These are phyloP conservation scores for Suillus tomentosus DNA, from an alignment of 768 basidiomycete species.

Conservation along the genomic window DNA sequence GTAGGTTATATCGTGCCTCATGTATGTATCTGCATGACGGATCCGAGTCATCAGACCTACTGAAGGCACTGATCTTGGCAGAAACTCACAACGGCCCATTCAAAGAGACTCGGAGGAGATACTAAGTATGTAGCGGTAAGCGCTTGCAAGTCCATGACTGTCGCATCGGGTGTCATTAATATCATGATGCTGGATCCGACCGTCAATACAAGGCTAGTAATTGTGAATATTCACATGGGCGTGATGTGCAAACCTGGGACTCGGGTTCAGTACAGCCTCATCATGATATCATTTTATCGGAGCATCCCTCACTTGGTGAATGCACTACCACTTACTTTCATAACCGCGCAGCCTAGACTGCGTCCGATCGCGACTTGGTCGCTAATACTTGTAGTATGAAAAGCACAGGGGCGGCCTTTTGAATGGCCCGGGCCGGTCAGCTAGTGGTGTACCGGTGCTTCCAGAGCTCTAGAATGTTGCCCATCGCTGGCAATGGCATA, in stretches of 20 bases:
- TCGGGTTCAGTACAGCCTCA: background rate
- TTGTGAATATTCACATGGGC: too few relatives aligned
- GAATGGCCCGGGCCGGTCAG: background rate
- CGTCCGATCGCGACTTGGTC: background rate
- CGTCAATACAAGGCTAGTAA: background rate
- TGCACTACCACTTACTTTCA: background rate
- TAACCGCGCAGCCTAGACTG: constrained; percentile 2
- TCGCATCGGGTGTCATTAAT: background rate
- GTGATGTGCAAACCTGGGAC: background rate
- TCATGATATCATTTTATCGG: background rate
- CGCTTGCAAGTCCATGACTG: background rate
- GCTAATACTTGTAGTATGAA: background rate
- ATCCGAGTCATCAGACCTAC: background rate
- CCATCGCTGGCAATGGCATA: background rate
- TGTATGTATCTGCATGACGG: background rate
- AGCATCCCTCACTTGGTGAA: background rate
- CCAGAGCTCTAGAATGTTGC: background rate
- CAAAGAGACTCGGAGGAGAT: background rate
- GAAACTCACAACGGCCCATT: background rate
- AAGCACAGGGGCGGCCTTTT: constrained; percentile 5
- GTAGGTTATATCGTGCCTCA: background rate
- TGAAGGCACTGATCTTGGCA: background rate
- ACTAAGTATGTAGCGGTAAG: background rate
- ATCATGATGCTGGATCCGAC: background rate
- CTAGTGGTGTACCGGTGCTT: background rate